Conservation (phyloP, 1,139 yeast species). For the Blastobotrys raffinosifermentans region DNA sequence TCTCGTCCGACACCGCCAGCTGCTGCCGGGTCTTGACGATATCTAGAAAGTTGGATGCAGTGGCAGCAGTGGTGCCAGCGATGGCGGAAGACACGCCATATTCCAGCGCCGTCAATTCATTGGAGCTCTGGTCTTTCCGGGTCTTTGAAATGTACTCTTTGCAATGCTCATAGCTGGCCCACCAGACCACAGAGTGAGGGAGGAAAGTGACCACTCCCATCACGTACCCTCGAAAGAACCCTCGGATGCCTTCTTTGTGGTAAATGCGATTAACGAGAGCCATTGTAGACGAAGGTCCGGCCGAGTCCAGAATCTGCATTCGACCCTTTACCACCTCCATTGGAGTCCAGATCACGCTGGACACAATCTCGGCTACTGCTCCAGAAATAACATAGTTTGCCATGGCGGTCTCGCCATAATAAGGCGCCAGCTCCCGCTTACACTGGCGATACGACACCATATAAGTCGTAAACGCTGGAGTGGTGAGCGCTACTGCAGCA, state of each 20-base stretch:
- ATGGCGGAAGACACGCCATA: conserved; percentile 35
- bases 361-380: conserved; percentile 37
- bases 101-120: conserved; percentile 23
- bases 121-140: conserved; percentile 4
- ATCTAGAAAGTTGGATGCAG: conserved; percentile 38
- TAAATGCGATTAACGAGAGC: conserved; percentile 27
- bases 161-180: conserved; percentile 33
- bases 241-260: conserved; percentile 33
- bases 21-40: conserved; percentile 42
- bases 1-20: conserved; percentile 37
- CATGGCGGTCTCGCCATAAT: conserved; percentile 33
- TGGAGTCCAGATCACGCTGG: conserved; percentile 41
- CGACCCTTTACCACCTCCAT: conserved; percentile 42
- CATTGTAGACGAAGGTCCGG: conserved; percentile 17
- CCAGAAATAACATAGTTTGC: conserved; percentile 36
- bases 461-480: conserved; percentile 41
- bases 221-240: conserved; percentile 41
- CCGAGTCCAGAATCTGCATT: conserved; percentile 33
- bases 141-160: conserved; percentile 10
- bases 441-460: conserved; percentile 39
- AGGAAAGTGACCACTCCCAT: conserved; percentile 39
- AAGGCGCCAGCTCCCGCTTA: conserved; percentile 34
- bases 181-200: conserved; percentile 39
- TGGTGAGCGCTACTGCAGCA: conserved; percentile 36
- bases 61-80: conserved; percentile 37